Evolutionary conservation across 768 basidiomycete species (phyloP).

Genomic region (Leucogyrophana mollusca): DNA sequence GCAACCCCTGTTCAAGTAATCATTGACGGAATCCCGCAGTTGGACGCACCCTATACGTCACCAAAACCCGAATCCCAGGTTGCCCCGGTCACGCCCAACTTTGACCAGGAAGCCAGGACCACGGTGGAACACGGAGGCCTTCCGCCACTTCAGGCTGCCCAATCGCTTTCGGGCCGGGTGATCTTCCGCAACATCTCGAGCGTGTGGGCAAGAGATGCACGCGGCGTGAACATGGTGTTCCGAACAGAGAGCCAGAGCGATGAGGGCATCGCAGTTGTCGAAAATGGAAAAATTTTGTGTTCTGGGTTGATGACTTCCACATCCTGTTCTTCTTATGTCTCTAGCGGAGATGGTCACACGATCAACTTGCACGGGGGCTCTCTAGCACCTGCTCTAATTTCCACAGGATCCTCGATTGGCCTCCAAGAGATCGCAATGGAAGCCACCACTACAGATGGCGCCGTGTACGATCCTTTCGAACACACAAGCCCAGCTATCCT

Average conservation of each 20-base stretch:
- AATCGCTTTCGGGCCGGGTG: constrained; percentile 36
- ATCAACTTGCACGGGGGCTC: constrained; percentile 69
- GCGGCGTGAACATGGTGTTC: constrained; percentile 32
- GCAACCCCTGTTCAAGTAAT: constrained; percentile 80
- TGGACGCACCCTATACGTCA: constrained; percentile 43
- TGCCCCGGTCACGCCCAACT: constrained; percentile 56
- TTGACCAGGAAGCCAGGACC: constrained; percentile 58
- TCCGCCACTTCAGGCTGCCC: constrained; percentile 56
- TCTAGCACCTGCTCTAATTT: constrained; percentile 46
- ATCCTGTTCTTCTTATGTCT: constrained; percentile 20
- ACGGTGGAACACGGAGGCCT: constrained; percentile 67
- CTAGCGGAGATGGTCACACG: constrained; percentile 27
- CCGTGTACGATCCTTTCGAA: constrained; percentile 44
- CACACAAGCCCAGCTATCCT: constrained; percentile 33
- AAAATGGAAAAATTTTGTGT: constrained; percentile 55
- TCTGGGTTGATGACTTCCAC: constrained; percentile 39
- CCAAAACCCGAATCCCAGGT: constrained; percentile 56
- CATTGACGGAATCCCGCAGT: constrained; percentile 82
- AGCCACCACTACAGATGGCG: constrained; percentile 55
- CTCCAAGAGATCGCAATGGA: constrained; percentile 57
- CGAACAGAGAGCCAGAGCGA: constrained; percentile 13
- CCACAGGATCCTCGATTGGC: constrained; percentile 45
- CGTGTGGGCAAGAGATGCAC: constrained; percentile 40
- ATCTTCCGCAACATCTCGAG: constrained; percentile 65
- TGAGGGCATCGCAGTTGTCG: constrained; percentile 46